Evolutionary conservation across 495 filamentous ascomycete species (phyloP).

Genomic region (Delitschia confertaspora): DNA sequence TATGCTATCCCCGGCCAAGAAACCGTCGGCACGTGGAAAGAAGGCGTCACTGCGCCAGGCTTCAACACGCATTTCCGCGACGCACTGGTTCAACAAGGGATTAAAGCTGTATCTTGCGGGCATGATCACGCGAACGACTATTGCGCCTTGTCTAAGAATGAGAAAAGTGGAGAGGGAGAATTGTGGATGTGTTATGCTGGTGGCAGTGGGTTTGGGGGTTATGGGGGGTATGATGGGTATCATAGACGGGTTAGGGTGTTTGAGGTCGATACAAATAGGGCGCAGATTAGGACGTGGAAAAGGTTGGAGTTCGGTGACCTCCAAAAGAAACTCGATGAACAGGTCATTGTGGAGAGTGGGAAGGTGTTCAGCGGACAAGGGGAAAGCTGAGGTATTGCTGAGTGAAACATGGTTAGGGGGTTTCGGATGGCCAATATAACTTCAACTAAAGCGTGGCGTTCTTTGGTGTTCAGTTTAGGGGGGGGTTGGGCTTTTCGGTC

Average conservation of each 20-base stretch:
- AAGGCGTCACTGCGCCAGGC: constrained; percentile 71
- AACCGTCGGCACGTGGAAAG: constrained; percentile 45
- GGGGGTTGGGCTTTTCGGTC: no score
- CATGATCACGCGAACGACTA: constrained; percentile 98
- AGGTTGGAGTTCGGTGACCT: constrained; percentile 73
- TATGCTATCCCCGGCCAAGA: constrained; percentile 48
- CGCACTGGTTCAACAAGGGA: constrained; percentile 72
- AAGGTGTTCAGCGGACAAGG: constrained; percentile 39
- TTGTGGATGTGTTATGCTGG: constrained; percentile 99
- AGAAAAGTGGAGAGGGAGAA: constrained; percentile 45
- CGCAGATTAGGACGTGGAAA: constrained; percentile 83
- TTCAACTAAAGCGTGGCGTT: no score
- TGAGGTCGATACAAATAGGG: constrained; percentile 85
- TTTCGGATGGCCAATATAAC: no score
- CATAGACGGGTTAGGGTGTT: constrained; percentile 78
- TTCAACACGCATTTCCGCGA: constrained; percentile 86
- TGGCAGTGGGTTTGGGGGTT: constrained; percentile 81
- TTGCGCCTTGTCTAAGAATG: constrained; percentile 58
- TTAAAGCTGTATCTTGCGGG: constrained; percentile 80
- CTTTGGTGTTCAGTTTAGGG: no score
- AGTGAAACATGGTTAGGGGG: no score
- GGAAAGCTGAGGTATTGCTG: no score
- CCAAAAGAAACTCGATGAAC: constrained; percentile 66
- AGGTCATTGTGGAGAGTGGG: constrained; percentile 80
- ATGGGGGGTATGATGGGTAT: constrained; percentile 81